Evolutionary conservation across 768 basidiomycete genomes (phyloP), one percentile per base, ranked within the genome.

Genomic region (Tricholomella constricta): DNA sequence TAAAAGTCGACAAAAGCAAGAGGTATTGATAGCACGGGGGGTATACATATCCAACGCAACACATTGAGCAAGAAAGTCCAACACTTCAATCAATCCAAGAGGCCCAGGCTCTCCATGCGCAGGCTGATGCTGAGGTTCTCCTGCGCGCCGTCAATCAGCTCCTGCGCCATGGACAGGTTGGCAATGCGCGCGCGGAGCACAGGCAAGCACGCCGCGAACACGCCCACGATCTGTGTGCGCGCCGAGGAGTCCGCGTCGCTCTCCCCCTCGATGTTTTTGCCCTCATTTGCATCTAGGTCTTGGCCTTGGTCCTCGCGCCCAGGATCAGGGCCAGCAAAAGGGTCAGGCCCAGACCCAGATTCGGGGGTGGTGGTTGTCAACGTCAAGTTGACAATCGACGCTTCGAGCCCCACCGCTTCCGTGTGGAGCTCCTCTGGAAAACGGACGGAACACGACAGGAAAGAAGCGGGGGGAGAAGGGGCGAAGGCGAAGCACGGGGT

Each of bases 91-190:
- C 51, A 60, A 19, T 48, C 54, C 55, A 59, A 50, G 26, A 78
- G 56, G 8, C 76, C 77, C 56, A 81, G 59, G 56, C 76, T 77
- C 59, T 81, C 78, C 70, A 80, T 71, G n/a, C 76, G 68, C 29
- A 81, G 58, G 40, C 65, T 68, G 27, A 79, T 70, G 44, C 74
- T 78, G 20, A 74, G 63, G 51, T 79, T 81, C 61, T 82, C 79
- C 40, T 80, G 76, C 12, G 77, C 75, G 20, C 75, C 73, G 51
- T 79, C 76, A 22, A 82, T 66, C 17, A 83, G 67, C 23, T 79
- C 76, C 45, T 75, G 76, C 0, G 80, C 80, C 72, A 79, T 71
- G 12, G 67, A 55, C 17, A 83, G 56, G 54, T 82, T 82, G 10
- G 71, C 72, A 6, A 70, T 70, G 3, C 81, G 75, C 1, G 78